Percentiles rank a stretch among this genome's conserved stretches.
These are phyloP conservation scores for Rosa lucieae DNA, from an alignment of 306 rosid species.

Conservation along the genomic window DNA sequence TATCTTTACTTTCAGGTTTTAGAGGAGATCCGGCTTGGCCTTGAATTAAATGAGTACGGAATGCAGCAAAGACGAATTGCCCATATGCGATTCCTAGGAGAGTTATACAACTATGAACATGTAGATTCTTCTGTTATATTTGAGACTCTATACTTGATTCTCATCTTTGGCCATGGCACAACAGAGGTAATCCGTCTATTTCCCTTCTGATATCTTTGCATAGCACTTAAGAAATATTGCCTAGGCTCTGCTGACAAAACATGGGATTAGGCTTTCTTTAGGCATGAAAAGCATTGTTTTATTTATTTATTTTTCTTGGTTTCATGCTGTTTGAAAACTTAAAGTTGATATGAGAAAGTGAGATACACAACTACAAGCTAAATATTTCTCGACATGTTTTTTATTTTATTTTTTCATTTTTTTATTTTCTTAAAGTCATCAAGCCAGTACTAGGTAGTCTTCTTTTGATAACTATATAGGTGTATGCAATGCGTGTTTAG, in stretches of 20 bases:
- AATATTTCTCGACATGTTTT: not conserved
- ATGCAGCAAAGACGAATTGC: conserved; percentile 97
- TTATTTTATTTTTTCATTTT: no score
- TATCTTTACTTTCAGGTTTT: conserved; percentile 60
- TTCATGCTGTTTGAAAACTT: not conserved
- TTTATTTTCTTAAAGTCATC: not conserved
- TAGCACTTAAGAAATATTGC: not conserved
- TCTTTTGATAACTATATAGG: not conserved
- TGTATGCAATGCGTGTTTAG: conserved; percentile 4
- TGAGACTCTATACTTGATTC: conserved; percentile 86
- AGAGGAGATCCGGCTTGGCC: conserved; percentile 97
- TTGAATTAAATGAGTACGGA: conserved; percentile 91
- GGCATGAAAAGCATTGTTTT: conserved; percentile 3
- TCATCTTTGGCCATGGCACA: conserved; percentile 81
- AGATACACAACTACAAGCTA: not conserved
- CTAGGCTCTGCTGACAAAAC: not conserved
- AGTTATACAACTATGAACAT: conserved; percentile 95
- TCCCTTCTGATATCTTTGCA: not conserved
- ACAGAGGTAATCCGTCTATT: conserved; percentile 56
- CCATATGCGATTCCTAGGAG: conserved; percentile 95
- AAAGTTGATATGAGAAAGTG: not conserved
- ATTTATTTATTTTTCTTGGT: conserved; percentile 2
- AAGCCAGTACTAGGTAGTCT: not conserved
- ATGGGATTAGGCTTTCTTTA: not conserved
- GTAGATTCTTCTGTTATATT: conserved; percentile 96